Conservation (phyloP, 2,329 filamentous ascomycete species). For the Xylariaceae sp. region DNA sequence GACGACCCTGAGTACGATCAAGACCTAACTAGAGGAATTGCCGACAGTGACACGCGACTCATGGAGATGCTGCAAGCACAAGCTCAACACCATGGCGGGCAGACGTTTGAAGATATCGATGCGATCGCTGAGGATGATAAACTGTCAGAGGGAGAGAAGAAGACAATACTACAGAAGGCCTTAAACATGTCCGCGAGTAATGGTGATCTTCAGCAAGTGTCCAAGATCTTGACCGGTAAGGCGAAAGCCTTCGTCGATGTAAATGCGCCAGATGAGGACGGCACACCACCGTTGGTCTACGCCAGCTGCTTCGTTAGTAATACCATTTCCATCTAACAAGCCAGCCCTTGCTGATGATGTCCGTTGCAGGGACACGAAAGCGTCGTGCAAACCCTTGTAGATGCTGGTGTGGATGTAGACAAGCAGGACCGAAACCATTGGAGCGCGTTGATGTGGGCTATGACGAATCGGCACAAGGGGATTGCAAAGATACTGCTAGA, state of each 20-base stretch:
- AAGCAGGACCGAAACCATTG: constrained; percentile 95
- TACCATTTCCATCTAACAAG: constrained; percentile 14
- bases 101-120: constrained; percentile 78
- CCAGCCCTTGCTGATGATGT: constrained; percentile 10
- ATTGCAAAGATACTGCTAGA: constrained; percentile 94
- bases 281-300: constrained; percentile 95
- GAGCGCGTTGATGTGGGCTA: constrained; percentile 99
- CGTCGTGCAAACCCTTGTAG: constrained; percentile 82
- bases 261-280: constrained; percentile 89
- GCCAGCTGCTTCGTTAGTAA: constrained; percentile 89
- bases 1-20: constrained; percentile 79
- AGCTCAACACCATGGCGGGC: constrained; percentile 79
- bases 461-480: constrained; percentile 96
- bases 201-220: constrained; percentile 83
- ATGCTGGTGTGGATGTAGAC: constrained; percentile 87
- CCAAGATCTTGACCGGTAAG: constrained; percentile 74
- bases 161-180: constrained; percentile 79
- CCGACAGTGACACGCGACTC: constrained; percentile 83
- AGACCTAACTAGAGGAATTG: constrained; percentile 61
- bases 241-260: constrained; percentile 81
- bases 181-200: constrained; percentile 97
- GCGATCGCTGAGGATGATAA: constrained; percentile 76
- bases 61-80: constrained; percentile 97
- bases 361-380: constrained; percentile 76
- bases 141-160: constrained; percentile 77